Evolutionary conservation across 192 early-diverging fungal genomes (phyloP), one percentile per base, ranked within the genome.

Genomic region (Backusella tuberculispora): DNA sequence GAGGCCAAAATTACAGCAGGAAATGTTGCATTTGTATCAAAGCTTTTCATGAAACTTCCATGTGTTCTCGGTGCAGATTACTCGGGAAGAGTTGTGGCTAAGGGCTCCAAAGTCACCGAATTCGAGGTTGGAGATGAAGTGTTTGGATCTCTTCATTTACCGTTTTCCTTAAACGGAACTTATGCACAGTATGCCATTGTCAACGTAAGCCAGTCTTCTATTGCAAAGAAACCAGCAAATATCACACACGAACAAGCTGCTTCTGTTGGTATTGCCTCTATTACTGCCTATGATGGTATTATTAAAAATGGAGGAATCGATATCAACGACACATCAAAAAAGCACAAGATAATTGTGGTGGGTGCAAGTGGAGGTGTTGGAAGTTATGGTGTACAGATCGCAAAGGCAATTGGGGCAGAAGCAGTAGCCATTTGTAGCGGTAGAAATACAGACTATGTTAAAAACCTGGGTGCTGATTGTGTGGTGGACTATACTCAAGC

Each of bases 361-460:
- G 87, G 87, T 19, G 87, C 87, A 5, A 85, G 85, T 47, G 86
- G 86, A 40, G 87, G 86, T 42, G 69, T 79, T 74, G 87, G 87
- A 6, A 83, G 74, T 2, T 83, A 76, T 60, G 83, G 75, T 4
- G 83, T 87, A 12, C 87, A 88, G 74, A 40, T 87, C 1, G 87
- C 84, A 53, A 89, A 90, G 43, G 77, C 79, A 1, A 15, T 83
- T 29, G 85, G 88, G 13, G 87, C 87, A 5, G 64, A 88, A 42
- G 88, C 89, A 0, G 81, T 83, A 17, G 90, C 76, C 4, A 80
- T 89, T 37, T 89, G 88, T 69, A 84, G 83, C 6, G 79, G 80
- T 24, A 78, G 72, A 26, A 90, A 90, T 42, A 73, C 80, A 12
- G 72, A 80, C 46, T 66, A 86, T 13, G 85, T 88, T 14, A 82